Evolutionary conservation across 2,329 filamentous ascomycete genomes (phyloP).

Genomic region (Rhytidhysteron rufulum): DNA sequence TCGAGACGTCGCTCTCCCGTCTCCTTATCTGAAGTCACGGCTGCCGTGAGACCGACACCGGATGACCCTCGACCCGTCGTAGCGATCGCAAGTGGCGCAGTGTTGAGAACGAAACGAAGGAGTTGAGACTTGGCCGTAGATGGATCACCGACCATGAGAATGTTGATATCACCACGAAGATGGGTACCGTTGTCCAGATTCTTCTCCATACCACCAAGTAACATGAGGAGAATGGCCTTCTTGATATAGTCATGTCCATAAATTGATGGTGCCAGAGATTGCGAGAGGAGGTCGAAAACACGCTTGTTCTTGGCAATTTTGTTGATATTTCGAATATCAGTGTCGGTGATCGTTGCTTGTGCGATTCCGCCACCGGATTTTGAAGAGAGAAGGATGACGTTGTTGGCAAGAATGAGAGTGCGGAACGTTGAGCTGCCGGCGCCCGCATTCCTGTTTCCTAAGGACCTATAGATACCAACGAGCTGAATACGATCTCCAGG

Average conservation of each 20-base stretch:
- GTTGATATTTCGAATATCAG: slow-evolving; percentile 97
- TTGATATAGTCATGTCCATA: slow-evolving; percentile 98
- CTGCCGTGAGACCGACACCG: slow-evolving; percentile 94
- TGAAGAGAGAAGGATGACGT: slow-evolving; percentile 88
- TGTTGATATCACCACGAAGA: slow-evolving; percentile 97
- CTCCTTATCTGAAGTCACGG: slow-evolving; percentile 94
- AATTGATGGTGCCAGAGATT: slow-evolving; percentile 93
- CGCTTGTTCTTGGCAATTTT: slow-evolving; percentile 93
- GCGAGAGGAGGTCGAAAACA: slow-evolving; percentile 86
- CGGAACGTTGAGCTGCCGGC: slow-evolving; percentile 92
- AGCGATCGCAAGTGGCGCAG: slow-evolving; percentile 90
- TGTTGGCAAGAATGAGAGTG: slow-evolving; percentile 89
- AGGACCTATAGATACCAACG: slow-evolving; percentile 90
- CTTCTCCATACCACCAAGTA: slow-evolving; percentile 95
- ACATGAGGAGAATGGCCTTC: slow-evolving; percentile 92
- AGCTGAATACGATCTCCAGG: slow-evolving; percentile 94
- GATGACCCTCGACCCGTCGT: slow-evolving; percentile 96
- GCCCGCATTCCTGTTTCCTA: slow-evolving; percentile 90
- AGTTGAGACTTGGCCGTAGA: slow-evolving; percentile 99
- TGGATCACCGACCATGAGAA: slow-evolving; percentile 97
- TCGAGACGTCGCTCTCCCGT: slow-evolving; percentile 92
- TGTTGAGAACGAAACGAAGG: slow-evolving; percentile 93
- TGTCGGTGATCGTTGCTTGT: slow-evolving; percentile 88
- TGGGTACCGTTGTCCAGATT: slow-evolving; percentile 98
- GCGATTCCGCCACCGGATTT: slow-evolving; percentile 95